A percentile compares a stretch with the other conserved stretches of the same genome.
These are phyloP conservation scores for Byssothecium circinans DNA, from an alignment of 2,329 filamentous ascomycete genomes.

Conservation along the genomic window DNA sequence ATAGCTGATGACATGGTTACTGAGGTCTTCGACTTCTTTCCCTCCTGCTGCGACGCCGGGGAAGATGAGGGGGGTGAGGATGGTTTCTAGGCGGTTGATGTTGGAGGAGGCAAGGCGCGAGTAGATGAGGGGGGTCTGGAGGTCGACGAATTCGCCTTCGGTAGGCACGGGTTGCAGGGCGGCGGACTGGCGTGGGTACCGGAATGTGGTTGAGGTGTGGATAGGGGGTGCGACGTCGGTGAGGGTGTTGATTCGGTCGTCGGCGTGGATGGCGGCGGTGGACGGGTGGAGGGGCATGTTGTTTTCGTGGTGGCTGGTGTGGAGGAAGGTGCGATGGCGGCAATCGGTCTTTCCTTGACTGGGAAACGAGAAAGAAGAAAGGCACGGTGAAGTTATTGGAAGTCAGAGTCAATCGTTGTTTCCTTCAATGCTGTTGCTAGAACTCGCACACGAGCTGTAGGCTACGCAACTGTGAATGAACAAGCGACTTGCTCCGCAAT, in stretches of 20 bases:
- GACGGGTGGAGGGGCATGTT: conserved; percentile 54
- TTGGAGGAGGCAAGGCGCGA: conserved; percentile 78
- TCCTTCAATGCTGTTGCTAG: too few relatives aligned
- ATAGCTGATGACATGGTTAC: conserved; percentile 70
- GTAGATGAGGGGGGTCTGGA: conserved; percentile 61
- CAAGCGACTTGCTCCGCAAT: too few relatives aligned
- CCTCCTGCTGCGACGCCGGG: conserved; percentile 42
- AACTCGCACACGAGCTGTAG: too few relatives aligned
- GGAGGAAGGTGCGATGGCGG: background rate
- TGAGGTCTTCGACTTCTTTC: conserved; percentile 19
- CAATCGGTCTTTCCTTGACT: background rate
- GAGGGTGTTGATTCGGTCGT: conserved; percentile 73
- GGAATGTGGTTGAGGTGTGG: conserved; percentile 89
- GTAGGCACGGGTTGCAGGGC: conserved; percentile 56
- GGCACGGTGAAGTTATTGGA: background rate
- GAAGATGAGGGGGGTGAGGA: conserved; percentile 73
- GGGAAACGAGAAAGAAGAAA: background rate
- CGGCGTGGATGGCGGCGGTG: conserved; percentile 78
- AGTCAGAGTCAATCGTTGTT: too few relatives aligned
- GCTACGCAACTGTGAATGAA: too few relatives aligned
- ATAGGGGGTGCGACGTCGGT: conserved; percentile 84
- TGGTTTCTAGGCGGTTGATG: conserved; percentile 79
- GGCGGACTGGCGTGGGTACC: conserved; percentile 73
- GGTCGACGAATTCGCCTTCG: conserved; percentile 45
- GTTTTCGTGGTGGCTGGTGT: background rate